These are phyloP conservation scores for Moricandia arvensis DNA, from an alignment of 345 rosid species.

Conservation along the genomic window DNA sequence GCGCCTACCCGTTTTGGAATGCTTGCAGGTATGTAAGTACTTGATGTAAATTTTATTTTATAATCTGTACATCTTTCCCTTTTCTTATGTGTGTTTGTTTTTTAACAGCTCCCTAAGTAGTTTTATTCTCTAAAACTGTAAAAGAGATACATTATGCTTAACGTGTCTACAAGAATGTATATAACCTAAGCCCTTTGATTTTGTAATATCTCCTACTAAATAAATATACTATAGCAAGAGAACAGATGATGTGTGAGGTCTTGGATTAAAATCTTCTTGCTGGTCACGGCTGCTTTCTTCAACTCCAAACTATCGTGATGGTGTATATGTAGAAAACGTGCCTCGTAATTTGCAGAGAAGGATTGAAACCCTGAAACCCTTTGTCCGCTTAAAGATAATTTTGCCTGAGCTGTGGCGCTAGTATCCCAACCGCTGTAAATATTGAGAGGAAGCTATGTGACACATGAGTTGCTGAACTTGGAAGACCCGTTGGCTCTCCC, in stretches of 20 bases:
- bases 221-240: slow-evolving; percentile 44
- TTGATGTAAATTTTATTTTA: neutral
- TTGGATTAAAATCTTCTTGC: slow-evolving; percentile 36
- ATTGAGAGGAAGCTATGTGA: slow-evolving; percentile 45
- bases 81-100: slow-evolving; percentile 8
- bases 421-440: slow-evolving; percentile 43
- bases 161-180: slow-evolving; percentile 60
- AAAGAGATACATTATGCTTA: slow-evolving; percentile 43
- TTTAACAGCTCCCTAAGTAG: slow-evolving; percentile 37
- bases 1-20: neutral
- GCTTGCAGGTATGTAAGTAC: slow-evolving; percentile 23
- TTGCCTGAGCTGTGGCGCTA: slow-evolving; percentile 45
- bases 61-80: slow-evolving; percentile 22
- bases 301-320: slow-evolving; percentile 22
- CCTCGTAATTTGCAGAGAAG: slow-evolving; percentile 38
- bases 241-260: slow-evolving; percentile 39
- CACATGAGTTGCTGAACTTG: slow-evolving; percentile 62
- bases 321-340: slow-evolving; percentile 22
- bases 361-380: slow-evolving; percentile 30
- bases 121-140: slow-evolving; percentile 51
- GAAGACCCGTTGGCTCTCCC: slow-evolving; percentile 78
- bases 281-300: slow-evolving; percentile 24
- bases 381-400: slow-evolving; percentile 40
- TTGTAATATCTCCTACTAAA: slow-evolving; percentile 39
- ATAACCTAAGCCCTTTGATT: slow-evolving; percentile 46